These are phyloP conservation scores for Tylopilus cervinicoccineus DNA, from an alignment of 768 basidiomycete genomes.

Conservation along the genomic window DNA sequence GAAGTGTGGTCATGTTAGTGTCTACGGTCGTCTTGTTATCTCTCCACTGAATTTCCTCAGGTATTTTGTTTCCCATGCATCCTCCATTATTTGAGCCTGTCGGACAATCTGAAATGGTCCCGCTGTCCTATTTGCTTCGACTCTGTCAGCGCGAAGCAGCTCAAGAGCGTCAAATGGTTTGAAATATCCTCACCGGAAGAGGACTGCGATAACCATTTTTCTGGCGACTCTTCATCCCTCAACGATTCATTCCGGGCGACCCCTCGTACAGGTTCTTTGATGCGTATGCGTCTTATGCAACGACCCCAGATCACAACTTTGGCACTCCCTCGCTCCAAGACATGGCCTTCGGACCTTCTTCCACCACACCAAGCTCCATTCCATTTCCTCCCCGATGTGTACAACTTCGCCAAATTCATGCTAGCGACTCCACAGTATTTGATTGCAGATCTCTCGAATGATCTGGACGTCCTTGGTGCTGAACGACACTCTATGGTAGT, in stretches of 20 bases:
- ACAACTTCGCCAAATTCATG: constrained; percentile 90
- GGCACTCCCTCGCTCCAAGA: constrained; percentile 84
- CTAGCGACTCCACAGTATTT: constrained; percentile 88
- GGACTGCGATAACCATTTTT: constrained; percentile 17
- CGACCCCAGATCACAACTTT: constrained; percentile 94
- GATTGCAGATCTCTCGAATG: constrained; percentile 63
- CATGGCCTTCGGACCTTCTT: constrained; percentile 92
- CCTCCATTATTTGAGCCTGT: constrained; percentile 81
- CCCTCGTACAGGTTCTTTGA: constrained; percentile 51
- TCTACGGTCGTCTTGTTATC: neutral
- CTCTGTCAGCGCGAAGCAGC: constrained; percentile 82
- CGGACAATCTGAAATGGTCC: constrained; percentile 80
- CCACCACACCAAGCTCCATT: constrained; percentile 93
- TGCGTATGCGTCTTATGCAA: constrained; percentile 88
- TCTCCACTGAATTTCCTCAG: constrained; percentile 38
- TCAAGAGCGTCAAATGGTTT: constrained; percentile 92
- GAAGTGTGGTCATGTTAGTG: constrained; percentile 93
- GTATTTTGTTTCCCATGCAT: constrained; percentile 95
- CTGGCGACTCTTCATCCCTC: constrained; percentile 41
- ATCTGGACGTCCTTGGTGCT: constrained; percentile 65
- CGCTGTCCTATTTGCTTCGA: constrained; percentile 97
- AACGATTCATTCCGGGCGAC: constrained; percentile 34
- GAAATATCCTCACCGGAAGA: constrained; percentile 45
- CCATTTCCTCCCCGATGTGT: constrained; percentile 92
- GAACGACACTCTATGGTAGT: constrained; percentile 67